phyloP scores from a whole-genome alignment of 208 protist species.

The Acanthamoeba culbertsoni region DNA sequence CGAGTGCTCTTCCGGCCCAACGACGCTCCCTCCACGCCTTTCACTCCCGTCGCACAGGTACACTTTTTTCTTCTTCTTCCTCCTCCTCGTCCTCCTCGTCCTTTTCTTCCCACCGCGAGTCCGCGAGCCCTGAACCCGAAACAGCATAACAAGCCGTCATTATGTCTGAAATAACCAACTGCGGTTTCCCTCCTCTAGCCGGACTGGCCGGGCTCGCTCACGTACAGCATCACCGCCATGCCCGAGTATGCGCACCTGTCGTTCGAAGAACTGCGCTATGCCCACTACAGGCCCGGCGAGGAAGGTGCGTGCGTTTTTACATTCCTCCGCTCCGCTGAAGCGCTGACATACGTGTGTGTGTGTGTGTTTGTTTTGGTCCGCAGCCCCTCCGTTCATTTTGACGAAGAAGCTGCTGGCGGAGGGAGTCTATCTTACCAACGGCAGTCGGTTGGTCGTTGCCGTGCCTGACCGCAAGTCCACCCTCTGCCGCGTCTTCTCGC shows the following conservation, averaged over 20 bases:
- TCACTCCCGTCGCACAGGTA: not conserved
- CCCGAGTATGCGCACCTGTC: conserved; percentile 14
- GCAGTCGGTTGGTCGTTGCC: not conserved
- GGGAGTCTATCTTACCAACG: conserved; percentile 23
- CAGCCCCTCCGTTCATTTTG: conserved; percentile 18
- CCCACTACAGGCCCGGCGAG: conserved; percentile 8
- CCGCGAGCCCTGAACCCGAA: no score
- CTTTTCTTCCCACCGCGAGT: no score
- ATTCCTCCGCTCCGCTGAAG: not conserved
- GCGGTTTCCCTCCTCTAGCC: not conserved
- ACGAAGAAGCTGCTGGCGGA: conserved; percentile 4
- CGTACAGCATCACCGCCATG: conserved; percentile 49
- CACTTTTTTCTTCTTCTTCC: not conserved
- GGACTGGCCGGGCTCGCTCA: conserved; percentile 38
- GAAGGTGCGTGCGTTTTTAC: conserved; percentile 30
- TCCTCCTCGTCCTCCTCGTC: not conserved
- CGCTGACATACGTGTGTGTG: no score
- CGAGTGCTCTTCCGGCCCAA: not conserved
- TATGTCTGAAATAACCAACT: not conserved
- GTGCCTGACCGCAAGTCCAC: not conserved
- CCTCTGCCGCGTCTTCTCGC: conserved; percentile 50
- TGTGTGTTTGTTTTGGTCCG: not conserved
- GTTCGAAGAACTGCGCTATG: conserved; percentile 41
- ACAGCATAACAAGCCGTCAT: no score
- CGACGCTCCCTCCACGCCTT: not conserved